Percentiles rank a stretch among this genome's conserved stretches.
Evolutionary conservation across 2,329 filamentous ascomycete species (phyloP).

Genomic region (Exophiala dermatitidis): DNA sequence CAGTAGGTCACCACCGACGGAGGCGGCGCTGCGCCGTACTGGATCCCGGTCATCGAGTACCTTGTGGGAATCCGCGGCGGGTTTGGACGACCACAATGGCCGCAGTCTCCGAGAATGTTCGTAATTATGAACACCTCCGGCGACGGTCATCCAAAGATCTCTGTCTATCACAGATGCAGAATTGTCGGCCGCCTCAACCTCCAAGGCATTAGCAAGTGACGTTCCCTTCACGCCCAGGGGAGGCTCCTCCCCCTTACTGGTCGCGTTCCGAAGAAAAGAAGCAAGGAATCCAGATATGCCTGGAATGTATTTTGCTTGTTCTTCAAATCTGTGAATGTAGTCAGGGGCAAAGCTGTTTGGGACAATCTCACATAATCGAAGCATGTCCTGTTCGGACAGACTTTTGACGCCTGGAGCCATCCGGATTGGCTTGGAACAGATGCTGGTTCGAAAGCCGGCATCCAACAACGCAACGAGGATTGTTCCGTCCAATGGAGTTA

Average conservation of each 20-base stretch:
- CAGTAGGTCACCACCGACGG: background rate
- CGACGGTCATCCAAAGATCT: slow-evolving; percentile 12
- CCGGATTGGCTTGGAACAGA: slow-evolving; percentile 9
- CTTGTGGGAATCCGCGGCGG: too few relatives aligned
- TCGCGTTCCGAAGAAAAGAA: slow-evolving; percentile 1
- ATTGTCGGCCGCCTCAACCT: background rate
- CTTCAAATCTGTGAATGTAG: slow-evolving; percentile 12
- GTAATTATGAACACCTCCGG: slow-evolving; percentile 4
- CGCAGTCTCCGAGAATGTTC: slow-evolving; percentile 10
- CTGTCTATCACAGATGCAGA: background rate
- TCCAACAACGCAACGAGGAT: slow-evolving; percentile 13
- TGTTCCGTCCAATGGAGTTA: slow-evolving; percentile 5
- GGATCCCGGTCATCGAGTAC: too few relatives aligned
- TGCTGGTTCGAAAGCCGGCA: slow-evolving; percentile 12
- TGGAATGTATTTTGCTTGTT: slow-evolving; percentile 10
- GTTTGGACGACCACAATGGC: slow-evolving; percentile 7
- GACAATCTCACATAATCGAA: slow-evolving; percentile 11
- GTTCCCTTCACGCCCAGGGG: background rate
- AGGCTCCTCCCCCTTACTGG: background rate
- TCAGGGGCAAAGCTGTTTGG: slow-evolving; percentile 9
- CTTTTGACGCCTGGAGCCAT: slow-evolving; percentile 9
- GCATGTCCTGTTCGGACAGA: background rate
- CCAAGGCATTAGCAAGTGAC: background rate
- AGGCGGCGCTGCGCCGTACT: too few relatives aligned
- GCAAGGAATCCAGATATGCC: slow-evolving; percentile 9